Evolutionary conservation across 2,329 filamentous ascomycete genomes (phyloP).

Genomic region (Raffaelea albimanens): DNA sequence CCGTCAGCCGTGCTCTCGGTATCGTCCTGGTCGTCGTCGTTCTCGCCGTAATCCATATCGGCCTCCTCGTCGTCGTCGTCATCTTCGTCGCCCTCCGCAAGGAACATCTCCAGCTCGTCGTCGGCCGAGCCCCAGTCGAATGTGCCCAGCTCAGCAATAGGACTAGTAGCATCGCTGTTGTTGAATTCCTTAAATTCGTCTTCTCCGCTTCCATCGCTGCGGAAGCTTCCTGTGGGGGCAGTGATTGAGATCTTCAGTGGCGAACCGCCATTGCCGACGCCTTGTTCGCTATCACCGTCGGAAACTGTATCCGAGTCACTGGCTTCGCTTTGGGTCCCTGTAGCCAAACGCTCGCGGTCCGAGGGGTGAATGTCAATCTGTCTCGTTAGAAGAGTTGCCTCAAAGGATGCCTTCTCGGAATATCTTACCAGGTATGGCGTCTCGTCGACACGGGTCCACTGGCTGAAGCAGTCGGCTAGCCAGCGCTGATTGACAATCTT

Average conservation of each 20-base stretch:
- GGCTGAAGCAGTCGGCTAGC: slow-evolving; percentile 75
- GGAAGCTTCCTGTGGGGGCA: slow-evolving; percentile 25
- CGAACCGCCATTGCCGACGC: slow-evolving; percentile 18
- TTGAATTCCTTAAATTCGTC: slow-evolving; percentile 34
- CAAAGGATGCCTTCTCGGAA: background rate
- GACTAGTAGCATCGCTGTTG: slow-evolving; percentile 35
- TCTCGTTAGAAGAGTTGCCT: background rate
- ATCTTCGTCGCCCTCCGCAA: slow-evolving; percentile 45
- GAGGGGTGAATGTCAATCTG: slow-evolving; percentile 61
- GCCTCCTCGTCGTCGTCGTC: slow-evolving; percentile 23
- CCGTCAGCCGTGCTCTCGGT: slow-evolving; percentile 10
- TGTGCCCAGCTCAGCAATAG: slow-evolving; percentile 45
- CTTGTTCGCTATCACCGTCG: slow-evolving; percentile 20
- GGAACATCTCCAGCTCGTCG: slow-evolving; percentile 67
- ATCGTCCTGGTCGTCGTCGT: slow-evolving; percentile 24
- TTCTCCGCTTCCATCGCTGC: slow-evolving; percentile 26
- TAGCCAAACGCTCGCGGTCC: slow-evolving; percentile 35
- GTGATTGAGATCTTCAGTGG: slow-evolving; percentile 28
- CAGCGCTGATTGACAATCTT: slow-evolving; percentile 89
- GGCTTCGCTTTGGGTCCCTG: slow-evolving; percentile 23
- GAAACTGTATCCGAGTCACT: slow-evolving; percentile 18
- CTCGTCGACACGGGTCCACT: slow-evolving; percentile 76
- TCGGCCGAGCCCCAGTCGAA: slow-evolving; percentile 57
- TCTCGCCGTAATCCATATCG: slow-evolving; percentile 13
- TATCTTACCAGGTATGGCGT: slow-evolving; percentile 51